phyloP scores from a whole-genome alignment of 2,329 filamentous ascomycete genomes.

The Dothidotthia symphoricarpi region DNA sequence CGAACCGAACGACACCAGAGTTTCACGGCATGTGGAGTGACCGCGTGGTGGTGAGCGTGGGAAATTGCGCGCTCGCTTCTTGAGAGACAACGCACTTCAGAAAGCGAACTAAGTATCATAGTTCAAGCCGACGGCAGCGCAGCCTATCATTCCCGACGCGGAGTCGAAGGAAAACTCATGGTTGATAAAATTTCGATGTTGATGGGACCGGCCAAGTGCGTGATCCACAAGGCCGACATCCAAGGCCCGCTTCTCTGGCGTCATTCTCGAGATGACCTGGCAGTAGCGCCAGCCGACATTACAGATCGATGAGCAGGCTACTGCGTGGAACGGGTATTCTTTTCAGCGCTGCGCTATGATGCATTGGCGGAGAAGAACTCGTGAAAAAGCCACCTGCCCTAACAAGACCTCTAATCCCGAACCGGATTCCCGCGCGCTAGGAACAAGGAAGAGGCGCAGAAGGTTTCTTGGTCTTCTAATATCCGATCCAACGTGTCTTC shows the following conservation, averaged over 20 bases:
- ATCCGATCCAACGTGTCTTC: too few species aligned
- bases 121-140: too few species aligned
- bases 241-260: too few species aligned
- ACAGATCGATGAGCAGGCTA: too few species aligned
- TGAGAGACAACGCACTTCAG: conserved; percentile 7
- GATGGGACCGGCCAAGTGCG: neutral
- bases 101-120: too few species aligned
- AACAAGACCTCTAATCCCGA: neutral
- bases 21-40: conserved; percentile 3
- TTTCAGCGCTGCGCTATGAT: conserved; percentile 9
- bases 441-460: neutral
- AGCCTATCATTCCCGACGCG: too few species aligned
- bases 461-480: neutral
- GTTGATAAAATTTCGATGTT: conserved; percentile 7
- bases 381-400: neutral
- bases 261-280: neutral
- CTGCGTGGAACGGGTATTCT: conserved; percentile 10
- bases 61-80: conserved; percentile 14
- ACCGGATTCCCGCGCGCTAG: neutral
- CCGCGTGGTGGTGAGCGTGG: conserved; percentile 2
- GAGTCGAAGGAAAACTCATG: neutral
- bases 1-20: conserved; percentile 9
- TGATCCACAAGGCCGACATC: too few species aligned
- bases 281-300: too few species aligned
- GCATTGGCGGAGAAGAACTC: conserved; percentile 2